Evolutionary conservation across 2,329 filamentous ascomycete species (phyloP).

Genomic region (Trichoderma sp.): DNA sequence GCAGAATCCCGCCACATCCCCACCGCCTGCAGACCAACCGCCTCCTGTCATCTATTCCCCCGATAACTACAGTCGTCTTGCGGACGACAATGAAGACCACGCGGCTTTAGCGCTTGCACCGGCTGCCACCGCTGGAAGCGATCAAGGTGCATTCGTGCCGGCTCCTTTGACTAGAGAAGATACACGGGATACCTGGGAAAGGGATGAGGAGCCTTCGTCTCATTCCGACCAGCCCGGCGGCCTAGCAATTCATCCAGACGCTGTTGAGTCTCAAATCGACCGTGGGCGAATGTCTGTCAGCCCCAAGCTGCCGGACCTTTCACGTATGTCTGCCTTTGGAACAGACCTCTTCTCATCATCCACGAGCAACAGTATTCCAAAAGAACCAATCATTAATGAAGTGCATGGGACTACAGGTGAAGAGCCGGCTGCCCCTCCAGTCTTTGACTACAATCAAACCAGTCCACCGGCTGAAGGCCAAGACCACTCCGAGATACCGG

Average conservation of each 20-base stretch:
- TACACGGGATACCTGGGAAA: conserved; percentile 27
- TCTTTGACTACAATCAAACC: neutral
- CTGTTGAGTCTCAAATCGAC: conserved; percentile 30
- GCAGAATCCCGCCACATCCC: neutral
- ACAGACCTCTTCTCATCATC: conserved; percentile 55
- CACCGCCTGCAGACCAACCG: conserved; percentile 46
- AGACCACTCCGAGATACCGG: neutral
- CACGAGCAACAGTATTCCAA: neutral
- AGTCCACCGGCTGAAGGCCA: conserved; percentile 2
- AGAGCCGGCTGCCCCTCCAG: neutral
- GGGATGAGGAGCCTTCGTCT: conserved; percentile 20
- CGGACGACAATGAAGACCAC: conserved; percentile 66
- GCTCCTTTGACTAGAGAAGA: conserved; percentile 9
- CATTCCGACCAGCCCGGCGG: neutral
- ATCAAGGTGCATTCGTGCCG: conserved; percentile 37
- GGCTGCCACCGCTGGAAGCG: conserved; percentile 42
- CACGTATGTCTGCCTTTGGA: conserved; percentile 64
- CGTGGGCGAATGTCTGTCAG: conserved; percentile 21
- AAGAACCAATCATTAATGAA: neutral
- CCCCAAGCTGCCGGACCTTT: conserved; percentile 39
- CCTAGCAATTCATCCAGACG: conserved; percentile 29
- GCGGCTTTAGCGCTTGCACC: conserved; percentile 60
- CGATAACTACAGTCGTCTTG: conserved; percentile 75
- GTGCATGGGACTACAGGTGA: neutral
- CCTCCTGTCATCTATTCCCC: conserved; percentile 71